Conservation (phyloP, 148 eudicot species). For the Rhododendron simsii region DNA sequence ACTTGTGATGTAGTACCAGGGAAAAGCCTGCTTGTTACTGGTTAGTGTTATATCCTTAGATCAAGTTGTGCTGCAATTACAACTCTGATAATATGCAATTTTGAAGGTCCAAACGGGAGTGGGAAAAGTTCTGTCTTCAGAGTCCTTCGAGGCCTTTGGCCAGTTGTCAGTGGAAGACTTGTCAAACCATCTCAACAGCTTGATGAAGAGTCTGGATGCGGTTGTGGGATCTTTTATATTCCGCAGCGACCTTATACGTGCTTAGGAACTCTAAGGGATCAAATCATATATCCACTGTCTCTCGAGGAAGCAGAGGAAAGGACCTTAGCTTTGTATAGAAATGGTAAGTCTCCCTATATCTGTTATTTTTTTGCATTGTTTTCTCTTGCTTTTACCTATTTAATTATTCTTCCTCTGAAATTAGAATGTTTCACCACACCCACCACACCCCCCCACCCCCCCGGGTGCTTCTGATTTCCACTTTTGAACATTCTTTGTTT, state of each 20-base stretch:
- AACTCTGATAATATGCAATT: constrained; percentile 8
- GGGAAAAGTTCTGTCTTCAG: constrained; percentile 96
- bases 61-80: constrained; percentile 5
- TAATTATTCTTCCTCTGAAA: background rate
- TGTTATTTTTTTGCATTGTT: background rate
- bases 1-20: constrained; percentile 69
- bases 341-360: constrained; percentile 22
- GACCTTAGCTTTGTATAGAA: constrained; percentile 27
- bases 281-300: constrained; percentile 90
- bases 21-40: constrained; percentile 89
- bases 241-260: constrained; percentile 95
- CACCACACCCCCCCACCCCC: no score
- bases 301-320: constrained; percentile 65
- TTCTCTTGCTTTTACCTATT: background rate
- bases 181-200: constrained; percentile 52
- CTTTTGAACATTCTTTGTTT: background rate
- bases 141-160: constrained; percentile 96
- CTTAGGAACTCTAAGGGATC: constrained; percentile 91
- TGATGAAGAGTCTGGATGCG: constrained; percentile 44
- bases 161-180: constrained; percentile 69
- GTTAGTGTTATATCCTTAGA: constrained; percentile 40
- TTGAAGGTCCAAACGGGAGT: constrained; percentile 95
- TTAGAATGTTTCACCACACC: background rate
- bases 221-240: constrained; percentile 77
- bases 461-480: background rate